These are phyloP conservation scores for Colletotrichum tamarilloi DNA, from an alignment of 2,329 filamentous ascomycete species.

Conservation along the genomic window DNA sequence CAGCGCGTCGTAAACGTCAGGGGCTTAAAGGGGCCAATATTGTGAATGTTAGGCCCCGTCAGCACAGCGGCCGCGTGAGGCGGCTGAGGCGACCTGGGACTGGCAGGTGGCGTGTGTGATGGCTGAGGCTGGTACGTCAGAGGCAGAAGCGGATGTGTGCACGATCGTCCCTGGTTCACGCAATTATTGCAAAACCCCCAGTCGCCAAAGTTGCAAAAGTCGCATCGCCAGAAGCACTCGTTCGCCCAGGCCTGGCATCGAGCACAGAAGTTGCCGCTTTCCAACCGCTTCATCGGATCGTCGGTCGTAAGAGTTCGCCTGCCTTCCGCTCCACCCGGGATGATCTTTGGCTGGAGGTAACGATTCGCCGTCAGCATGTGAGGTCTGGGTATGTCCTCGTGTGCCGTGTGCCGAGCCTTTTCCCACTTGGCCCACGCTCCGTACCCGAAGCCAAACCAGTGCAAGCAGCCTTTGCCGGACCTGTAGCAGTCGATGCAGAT, in stretches of 20 bases:
- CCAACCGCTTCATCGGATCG: constrained; percentile 74
- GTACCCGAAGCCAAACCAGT: constrained; percentile 91
- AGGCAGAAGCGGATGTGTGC: constrained; percentile 84
- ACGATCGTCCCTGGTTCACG: constrained; percentile 84
- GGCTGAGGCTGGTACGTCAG: constrained; percentile 69
- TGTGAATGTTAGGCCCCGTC: constrained; percentile 57
- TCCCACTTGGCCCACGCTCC: constrained; percentile 77
- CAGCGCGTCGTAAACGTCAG: constrained; percentile 81
- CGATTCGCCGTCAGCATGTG: constrained; percentile 70
- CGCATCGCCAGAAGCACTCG: constrained; percentile 90
- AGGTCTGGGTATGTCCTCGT: constrained; percentile 56
- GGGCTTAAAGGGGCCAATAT: constrained; percentile 69
- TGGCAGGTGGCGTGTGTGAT: constrained; percentile 49
- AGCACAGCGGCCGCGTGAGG: constrained; percentile 60
- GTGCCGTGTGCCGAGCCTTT: constrained; percentile 53
- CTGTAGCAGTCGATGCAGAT: constrained; percentile 87
- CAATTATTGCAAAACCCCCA: constrained; percentile 95
- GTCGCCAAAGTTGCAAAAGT: constrained; percentile 87
- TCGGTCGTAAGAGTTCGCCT: constrained; percentile 71
- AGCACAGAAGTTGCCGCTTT: constrained; percentile 87
- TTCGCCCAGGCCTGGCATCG: constrained; percentile 80
- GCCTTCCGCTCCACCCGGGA: constrained; percentile 64
- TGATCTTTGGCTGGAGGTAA: constrained; percentile 62
- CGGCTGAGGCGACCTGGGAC: constrained; percentile 55
- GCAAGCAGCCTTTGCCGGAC: constrained; percentile 77